Percentiles rank a stretch among this genome's conserved stretches.
These are phyloP conservation scores for Aspergillus carbonarius DNA, from an alignment of 2,329 filamentous ascomycete species.

Conservation along the genomic window DNA sequence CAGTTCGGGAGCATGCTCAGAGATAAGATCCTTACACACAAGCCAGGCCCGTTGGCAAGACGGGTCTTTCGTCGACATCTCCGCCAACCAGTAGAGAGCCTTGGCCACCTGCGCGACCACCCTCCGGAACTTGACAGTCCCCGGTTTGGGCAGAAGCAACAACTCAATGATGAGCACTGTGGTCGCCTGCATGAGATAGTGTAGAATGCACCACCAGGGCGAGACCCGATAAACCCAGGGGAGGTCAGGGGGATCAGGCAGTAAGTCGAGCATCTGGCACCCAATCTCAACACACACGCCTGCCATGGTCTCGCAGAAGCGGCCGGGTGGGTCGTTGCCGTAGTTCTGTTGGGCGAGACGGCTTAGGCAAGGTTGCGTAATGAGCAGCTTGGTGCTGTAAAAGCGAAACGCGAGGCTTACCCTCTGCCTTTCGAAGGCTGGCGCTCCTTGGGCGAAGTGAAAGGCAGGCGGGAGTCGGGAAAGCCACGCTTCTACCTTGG, in stretches of 20 bases:
- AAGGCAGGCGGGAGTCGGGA: slow-evolving; percentile 39
- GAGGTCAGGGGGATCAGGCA: slow-evolving; percentile 36
- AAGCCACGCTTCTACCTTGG: slow-evolving; percentile 40
- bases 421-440: slow-evolving; percentile 33
- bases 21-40: slow-evolving; percentile 29
- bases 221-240: slow-evolving; percentile 31
- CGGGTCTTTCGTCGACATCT: slow-evolving; percentile 35
- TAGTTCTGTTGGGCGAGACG: slow-evolving; percentile 33
- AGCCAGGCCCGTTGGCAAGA: slow-evolving; percentile 37
- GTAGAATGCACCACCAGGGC: slow-evolving; percentile 44
- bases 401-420: slow-evolving; percentile 41
- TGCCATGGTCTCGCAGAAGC: slow-evolving; percentile 36
- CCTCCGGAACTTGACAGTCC: slow-evolving; percentile 27
- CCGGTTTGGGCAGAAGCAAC: slow-evolving; percentile 32
- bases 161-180: slow-evolving; percentile 39
- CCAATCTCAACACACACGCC: slow-evolving; percentile 38
- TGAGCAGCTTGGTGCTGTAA: slow-evolving; percentile 44
- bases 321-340: slow-evolving; percentile 24
- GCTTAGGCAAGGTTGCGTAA: slow-evolving; percentile 46
- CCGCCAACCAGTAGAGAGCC: slow-evolving; percentile 36
- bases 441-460: slow-evolving; percentile 30
- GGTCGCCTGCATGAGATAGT: slow-evolving; percentile 42
- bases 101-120: slow-evolving; percentile 35
- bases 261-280: slow-evolving; percentile 33
- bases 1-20: slow-evolving; percentile 20